Base-by-base conservation (phyloP, 305 asterid species). In the Rubia occidens region DNA sequence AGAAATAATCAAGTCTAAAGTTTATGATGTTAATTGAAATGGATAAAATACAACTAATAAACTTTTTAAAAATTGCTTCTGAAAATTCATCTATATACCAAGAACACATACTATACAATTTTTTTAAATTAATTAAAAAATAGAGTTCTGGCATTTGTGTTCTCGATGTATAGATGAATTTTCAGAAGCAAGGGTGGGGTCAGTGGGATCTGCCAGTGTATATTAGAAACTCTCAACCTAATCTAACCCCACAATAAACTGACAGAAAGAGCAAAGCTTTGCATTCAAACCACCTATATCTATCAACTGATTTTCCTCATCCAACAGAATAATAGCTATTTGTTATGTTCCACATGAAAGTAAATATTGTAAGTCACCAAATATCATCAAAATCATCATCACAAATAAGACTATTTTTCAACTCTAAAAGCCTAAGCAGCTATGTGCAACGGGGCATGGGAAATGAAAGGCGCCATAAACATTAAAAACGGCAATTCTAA, bases 351-450 rank as follows among this genome's bases (percentile, higher is more conserved):
- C 44, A 61, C 15, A 35, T 26, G 14, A 61, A 61, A 11, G 10
- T 5, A 37, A 60, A 35, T 14, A 15, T 11, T 35, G 66, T 3
- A 29, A 11, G 44, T 8, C 13, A 2, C 66, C 37, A 10, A 7
- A 62, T 14, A 62, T 60, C 66, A 32, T 40, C 21, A 60, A 60
- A 60, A 62, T 62, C 26, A 26, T 26, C 8, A 59, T 59, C 63
- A 59, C 63, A 11, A 21, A 1, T 32, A 21, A 5, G 29, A 60
- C 7, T n/a, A 26, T 13, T 60, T 26, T 26, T 13, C 11, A 53
- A 54, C 21, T 15, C 24, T 20, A 55, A 55, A 14, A 55, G 11
- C 20, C 60, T 18, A 55, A 17, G n/a, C 59, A 53, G 5, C 21
- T n/a, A 54, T 49, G 18, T 11, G 18, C 11, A 54, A 1, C 5